phyloP scores from a whole-genome alignment of 768 basidiomycete genomes.

The Boletus edulis region DNA sequence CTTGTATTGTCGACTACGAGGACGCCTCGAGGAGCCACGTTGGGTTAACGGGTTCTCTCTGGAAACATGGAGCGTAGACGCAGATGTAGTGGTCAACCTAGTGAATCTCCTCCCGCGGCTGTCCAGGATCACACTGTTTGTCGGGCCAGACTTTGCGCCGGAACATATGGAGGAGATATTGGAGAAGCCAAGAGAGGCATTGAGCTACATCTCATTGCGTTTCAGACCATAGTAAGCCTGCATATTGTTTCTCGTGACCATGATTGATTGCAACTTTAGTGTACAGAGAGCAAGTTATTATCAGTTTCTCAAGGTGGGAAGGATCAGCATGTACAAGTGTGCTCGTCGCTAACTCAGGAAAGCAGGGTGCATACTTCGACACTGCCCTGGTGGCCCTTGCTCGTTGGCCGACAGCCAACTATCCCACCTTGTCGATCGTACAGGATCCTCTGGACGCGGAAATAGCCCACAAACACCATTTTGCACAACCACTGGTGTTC shows the following conservation, averaged over 20 bases:
- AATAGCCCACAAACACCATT: slow-evolving; percentile 36
- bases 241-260: background rate
- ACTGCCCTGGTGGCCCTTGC: slow-evolving; percentile 61
- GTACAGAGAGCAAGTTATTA: slow-evolving; percentile 76
- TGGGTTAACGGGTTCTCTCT: slow-evolving; percentile 52
- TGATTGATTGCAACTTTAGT: slow-evolving; percentile 27
- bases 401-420: slow-evolving; percentile 49
- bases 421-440: slow-evolving; percentile 56
- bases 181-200: slow-evolving; percentile 40
- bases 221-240: slow-evolving; percentile 80
- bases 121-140: slow-evolving; percentile 52
- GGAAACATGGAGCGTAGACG: slow-evolving; percentile 69
- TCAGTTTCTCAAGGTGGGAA: slow-evolving; percentile 68
- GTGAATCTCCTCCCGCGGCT: slow-evolving; percentile 54
- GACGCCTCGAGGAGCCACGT: slow-evolving; percentile 26
- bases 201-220: slow-evolving; percentile 59
- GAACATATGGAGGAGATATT: slow-evolving; percentile 79
- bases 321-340: background rate
- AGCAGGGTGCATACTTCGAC: slow-evolving; percentile 82
- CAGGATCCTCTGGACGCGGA: slow-evolving; percentile 58
- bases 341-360: background rate
- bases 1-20: slow-evolving; percentile 56
- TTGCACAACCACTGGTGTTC: slow-evolving; percentile 90
- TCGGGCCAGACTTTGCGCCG: slow-evolving; percentile 77
- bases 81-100: slow-evolving; percentile 72